Base-by-base conservation (phyloP, 2,329 filamentous ascomycete genomes). In the Teratosphaeria pseudoeucalypti region DNA sequence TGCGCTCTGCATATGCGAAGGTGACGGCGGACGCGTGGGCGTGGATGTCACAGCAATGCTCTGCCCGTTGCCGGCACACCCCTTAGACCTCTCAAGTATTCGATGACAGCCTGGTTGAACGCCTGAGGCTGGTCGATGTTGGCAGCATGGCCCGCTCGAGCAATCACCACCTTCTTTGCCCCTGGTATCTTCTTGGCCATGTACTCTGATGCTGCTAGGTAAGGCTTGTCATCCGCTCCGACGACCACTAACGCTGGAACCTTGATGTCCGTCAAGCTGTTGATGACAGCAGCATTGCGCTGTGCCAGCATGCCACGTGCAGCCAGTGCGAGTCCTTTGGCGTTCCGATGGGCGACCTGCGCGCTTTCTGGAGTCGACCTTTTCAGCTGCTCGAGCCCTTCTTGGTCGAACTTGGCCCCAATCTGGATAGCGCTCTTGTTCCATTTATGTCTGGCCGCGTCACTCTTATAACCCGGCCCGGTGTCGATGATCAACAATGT, bases 171-270 rank as follows among this genome's bases (percentile, higher is more conserved):
- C 52, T 67, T 67, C 55, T 62, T 60, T 16, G 64, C 62, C 6
- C 58, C 60, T 4, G 68, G 66, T 14, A 69, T 69, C 59, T 64
- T 68, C 66, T 65, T 67, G 49, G 58, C 61, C 68, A 70, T 69
- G 54, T 69, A 70, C 47, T 68, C 66, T 19, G 64, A 61, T 19
- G 65, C 65, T 16, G 61, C 62, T 34, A 69, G 58, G 53, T 69
- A 70, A 2, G 63, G 66, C 58, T 59, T 62, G 58, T 68, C 66
- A 53, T 70, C 62, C 23, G 49, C 65, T 7, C 67, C 67, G 14
- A 70, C 64, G 9, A 69, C 64, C 2, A 68, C 58, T 54, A 69
- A 55, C 43, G 63, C 54, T 23, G 68, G 65, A 4, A 67, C 67
- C 34, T 58, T 60, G 52, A 70, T 64, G 2, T 37, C 57, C 10